phyloP scores from a whole-genome alignment of 768 basidiomycete species.

The Suillus decipiens region DNA sequence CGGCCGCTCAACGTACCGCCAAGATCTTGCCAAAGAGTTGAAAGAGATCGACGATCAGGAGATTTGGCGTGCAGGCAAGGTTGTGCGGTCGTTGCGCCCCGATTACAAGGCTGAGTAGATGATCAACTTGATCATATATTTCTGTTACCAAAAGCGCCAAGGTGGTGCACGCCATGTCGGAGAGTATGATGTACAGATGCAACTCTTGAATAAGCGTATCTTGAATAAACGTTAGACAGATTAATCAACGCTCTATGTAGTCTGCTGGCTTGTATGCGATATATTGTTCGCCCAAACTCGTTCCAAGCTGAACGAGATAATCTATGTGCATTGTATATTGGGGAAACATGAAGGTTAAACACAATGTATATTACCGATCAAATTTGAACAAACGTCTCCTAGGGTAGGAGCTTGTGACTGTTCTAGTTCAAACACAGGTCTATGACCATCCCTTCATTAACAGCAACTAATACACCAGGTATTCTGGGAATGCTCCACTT shows the following conservation, averaged over 20 bases:
- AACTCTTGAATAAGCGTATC: not conserved
- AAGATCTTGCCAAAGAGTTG: constrained; percentile 90
- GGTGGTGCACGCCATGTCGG: constrained; percentile 24
- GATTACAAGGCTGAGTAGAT: constrained; percentile 72
- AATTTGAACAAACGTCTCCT: too few relatives aligned
- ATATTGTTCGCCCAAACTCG: too few relatives aligned
- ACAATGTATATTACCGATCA: too few relatives aligned
- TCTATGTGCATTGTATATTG: too few relatives aligned
- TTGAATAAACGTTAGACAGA: not conserved
- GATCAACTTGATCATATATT: constrained; percentile 4
- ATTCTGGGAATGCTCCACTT: too few relatives aligned
- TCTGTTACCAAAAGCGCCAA: constrained; percentile 20
- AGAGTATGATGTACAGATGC: constrained; percentile 22
- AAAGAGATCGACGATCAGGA: constrained; percentile 97
- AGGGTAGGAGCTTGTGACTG: too few relatives aligned
- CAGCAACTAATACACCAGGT: too few relatives aligned
- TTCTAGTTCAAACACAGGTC: too few relatives aligned
- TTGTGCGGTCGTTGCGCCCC: constrained; percentile 85
- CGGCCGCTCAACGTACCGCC: constrained; percentile 85
- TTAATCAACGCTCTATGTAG: not conserved
- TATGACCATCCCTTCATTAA: too few relatives aligned
- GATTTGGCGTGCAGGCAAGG: constrained; percentile 98
- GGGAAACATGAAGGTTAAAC: too few relatives aligned
- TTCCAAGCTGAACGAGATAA: too few relatives aligned
- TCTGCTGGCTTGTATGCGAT: too few relatives aligned